phyloP scores from a whole-genome alignment of 768 basidiomycete species.

The Mycena maculata region DNA sequence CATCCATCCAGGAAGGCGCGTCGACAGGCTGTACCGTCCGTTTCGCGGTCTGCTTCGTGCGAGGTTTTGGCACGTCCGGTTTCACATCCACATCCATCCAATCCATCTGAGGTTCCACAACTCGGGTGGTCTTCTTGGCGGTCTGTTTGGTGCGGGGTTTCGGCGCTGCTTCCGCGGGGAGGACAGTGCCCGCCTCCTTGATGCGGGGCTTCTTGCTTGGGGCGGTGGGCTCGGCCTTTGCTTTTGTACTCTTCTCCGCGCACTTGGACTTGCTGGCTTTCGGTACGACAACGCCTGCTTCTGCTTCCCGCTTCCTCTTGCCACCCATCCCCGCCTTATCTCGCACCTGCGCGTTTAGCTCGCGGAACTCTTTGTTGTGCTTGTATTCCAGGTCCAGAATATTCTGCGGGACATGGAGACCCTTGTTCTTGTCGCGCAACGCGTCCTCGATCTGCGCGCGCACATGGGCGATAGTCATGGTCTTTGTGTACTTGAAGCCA shows the following conservation, averaged over 20 bases:
- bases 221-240: slow-evolving; percentile 6
- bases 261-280: slow-evolving; percentile 23
- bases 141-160: slow-evolving; percentile 19
- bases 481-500: slow-evolving; percentile 30
- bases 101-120: neutral
- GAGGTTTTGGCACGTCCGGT: neutral
- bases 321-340: slow-evolving; percentile 29
- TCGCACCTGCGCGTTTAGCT: slow-evolving; percentile 35
- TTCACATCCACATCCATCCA: slow-evolving; percentile 5
- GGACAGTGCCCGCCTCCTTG: slow-evolving; percentile 11
- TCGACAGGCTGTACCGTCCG: neutral
- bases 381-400: slow-evolving; percentile 33
- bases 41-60: slow-evolving; percentile 10
- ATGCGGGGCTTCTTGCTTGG: slow-evolving; percentile 26
- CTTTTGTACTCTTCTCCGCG: neutral
- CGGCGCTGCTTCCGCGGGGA: neutral
- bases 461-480: slow-evolving; percentile 26
- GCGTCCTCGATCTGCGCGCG: slow-evolving; percentile 32
- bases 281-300: slow-evolving; percentile 16
- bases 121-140: neutral
- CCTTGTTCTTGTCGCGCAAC: slow-evolving; percentile 30
- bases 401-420: slow-evolving; percentile 26
- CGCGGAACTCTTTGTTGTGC: slow-evolving; percentile 33
- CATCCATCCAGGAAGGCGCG: no score
- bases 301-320: slow-evolving; percentile 25